A percentile compares a stretch with the other conserved stretches of the same genome.
phyloP scores from a whole-genome alignment of 2,329 filamentous ascomycete species.

The Aspergillus quadrilineatus region DNA sequence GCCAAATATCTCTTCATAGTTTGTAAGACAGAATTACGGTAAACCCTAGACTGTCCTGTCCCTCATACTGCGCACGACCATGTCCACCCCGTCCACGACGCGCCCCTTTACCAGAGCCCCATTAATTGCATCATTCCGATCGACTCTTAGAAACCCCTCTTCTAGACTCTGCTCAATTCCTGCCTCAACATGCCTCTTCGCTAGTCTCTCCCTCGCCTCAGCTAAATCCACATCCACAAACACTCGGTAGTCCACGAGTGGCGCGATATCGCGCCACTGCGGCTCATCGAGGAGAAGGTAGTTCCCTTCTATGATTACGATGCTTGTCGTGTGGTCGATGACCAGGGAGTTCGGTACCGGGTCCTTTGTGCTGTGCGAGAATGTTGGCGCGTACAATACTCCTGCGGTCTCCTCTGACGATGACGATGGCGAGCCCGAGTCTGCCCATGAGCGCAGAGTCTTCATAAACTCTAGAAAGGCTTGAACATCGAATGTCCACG shows the following conservation, averaged over 20 bases:
- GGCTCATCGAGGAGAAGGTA: constrained; percentile 26
- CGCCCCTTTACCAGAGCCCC: constrained; percentile 30
- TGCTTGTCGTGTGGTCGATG: constrained; percentile 22
- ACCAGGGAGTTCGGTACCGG: constrained; percentile 30
- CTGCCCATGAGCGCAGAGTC: constrained; percentile 26
- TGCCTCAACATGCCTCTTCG: constrained; percentile 38
- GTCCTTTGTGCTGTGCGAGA: constrained; percentile 39
- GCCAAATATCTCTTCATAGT: too few relatives aligned
- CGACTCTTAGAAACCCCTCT: constrained; percentile 36
- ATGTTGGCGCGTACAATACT: constrained; percentile 30
- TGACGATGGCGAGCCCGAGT: background rate
- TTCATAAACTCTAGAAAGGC: constrained; percentile 31
- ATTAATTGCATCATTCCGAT: constrained; percentile 42
- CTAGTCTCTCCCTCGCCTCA: constrained; percentile 38
- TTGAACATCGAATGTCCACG: constrained; percentile 39
- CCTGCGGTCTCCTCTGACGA: constrained; percentile 4
- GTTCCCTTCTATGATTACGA: constrained; percentile 29
- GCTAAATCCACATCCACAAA: constrained; percentile 42
- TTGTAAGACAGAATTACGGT: too few relatives aligned
- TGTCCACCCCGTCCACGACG: constrained; percentile 22
- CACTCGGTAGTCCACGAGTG: constrained; percentile 46
- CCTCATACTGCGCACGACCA: constrained; percentile 27
- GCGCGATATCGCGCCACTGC: constrained; percentile 11
- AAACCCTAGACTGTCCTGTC: background rate
- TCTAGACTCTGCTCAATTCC: constrained; percentile 44